phyloP scores from a whole-genome alignment of 2,329 filamentous ascomycete genomes.

The Periglandula ipomoeae region DNA sequence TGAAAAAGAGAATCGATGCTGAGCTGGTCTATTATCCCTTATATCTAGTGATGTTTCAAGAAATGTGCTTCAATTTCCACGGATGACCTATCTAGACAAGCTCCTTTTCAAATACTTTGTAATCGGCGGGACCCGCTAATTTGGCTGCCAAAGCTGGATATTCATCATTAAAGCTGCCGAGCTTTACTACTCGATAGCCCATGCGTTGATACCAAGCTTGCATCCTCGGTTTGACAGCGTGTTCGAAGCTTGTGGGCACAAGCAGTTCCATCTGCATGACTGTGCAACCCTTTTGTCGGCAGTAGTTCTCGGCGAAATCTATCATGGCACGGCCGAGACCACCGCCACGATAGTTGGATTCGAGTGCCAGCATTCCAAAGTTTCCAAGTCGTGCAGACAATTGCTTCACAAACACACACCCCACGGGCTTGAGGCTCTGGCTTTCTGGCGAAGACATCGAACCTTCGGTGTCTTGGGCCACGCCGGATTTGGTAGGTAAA shows the following conservation, averaged over 20 bases:
- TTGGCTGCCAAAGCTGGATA: conserved; percentile 18
- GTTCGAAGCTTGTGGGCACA: conserved; percentile 16
- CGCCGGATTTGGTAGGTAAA: neutral
- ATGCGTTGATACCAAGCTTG: conserved; percentile 20
- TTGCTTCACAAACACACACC: conserved; percentile 19
- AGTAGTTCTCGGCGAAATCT: conserved; percentile 19
- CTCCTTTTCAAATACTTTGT: conserved; percentile 20
- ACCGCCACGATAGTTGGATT: conserved; percentile 13
- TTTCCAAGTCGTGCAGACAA: conserved; percentile 13
- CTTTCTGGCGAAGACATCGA: neutral
- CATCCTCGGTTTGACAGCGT: conserved; percentile 18
- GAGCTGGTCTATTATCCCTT: no score
- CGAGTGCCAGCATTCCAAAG: conserved; percentile 21
- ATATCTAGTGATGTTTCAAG: no score
- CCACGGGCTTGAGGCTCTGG: conserved; percentile 10
- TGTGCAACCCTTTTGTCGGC: conserved; percentile 16
- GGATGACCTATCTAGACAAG: conserved; percentile 3
- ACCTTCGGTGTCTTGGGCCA: neutral
- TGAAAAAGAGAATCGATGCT: no score
- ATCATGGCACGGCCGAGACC: conserved; percentile 18
- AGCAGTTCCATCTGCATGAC: conserved; percentile 21
- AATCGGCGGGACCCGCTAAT: conserved; percentile 18
- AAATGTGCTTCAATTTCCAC: neutral
- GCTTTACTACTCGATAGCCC: conserved; percentile 18
- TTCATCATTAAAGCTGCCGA: conserved; percentile 18